A percentile compares a stretch with the other conserved stretches of the same genome.
These are phyloP conservation scores for Colletotrichum spaethianum DNA, from an alignment of 2,329 filamentous ascomycete genomes.

Conservation along the genomic window DNA sequence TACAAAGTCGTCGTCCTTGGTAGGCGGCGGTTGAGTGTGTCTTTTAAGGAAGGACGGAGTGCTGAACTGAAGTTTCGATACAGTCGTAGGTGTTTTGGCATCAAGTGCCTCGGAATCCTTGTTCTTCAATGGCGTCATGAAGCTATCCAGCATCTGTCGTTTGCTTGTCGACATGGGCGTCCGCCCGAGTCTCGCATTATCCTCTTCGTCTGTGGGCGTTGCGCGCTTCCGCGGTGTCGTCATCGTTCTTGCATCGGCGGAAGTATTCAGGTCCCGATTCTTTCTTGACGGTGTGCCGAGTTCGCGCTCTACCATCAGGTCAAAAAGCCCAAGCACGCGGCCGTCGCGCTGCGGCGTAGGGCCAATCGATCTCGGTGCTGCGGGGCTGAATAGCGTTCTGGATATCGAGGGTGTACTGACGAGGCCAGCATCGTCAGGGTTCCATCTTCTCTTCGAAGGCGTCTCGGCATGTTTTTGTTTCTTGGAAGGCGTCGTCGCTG, in stretches of 20 bases:
- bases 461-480: conserved; percentile 62
- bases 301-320: conserved; percentile 71
- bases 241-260: conserved; percentile 44
- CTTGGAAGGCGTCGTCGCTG: conserved; percentile 66
- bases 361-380: conserved; percentile 74
- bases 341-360: conserved; percentile 87
- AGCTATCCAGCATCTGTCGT: conserved; percentile 72
- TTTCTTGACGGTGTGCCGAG: conserved; percentile 65
- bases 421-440: conserved; percentile 56
- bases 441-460: conserved; percentile 56
- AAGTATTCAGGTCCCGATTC: conserved; percentile 50
- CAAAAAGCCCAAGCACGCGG: conserved; percentile 82
- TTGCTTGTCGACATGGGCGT: conserved; percentile 72
- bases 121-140: conserved; percentile 75
- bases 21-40: conserved; percentile 63
- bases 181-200: conserved; percentile 54
- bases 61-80: conserved; percentile 71
- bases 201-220: conserved; percentile 48
- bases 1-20: conserved; percentile 69
- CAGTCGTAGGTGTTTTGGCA: conserved; percentile 63
- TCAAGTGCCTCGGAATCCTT: conserved; percentile 55
- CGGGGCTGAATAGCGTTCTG: conserved; percentile 73
- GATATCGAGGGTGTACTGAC: conserved; percentile 70
- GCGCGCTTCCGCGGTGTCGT: conserved; percentile 64
- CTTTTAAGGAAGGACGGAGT: conserved; percentile 80